Percentiles rank a stretch among this genome's conserved stretches.
Evolutionary conservation across 1,284 basidiomycete species (phyloP).

Genomic region (Singerocomus rubriflavus): DNA sequence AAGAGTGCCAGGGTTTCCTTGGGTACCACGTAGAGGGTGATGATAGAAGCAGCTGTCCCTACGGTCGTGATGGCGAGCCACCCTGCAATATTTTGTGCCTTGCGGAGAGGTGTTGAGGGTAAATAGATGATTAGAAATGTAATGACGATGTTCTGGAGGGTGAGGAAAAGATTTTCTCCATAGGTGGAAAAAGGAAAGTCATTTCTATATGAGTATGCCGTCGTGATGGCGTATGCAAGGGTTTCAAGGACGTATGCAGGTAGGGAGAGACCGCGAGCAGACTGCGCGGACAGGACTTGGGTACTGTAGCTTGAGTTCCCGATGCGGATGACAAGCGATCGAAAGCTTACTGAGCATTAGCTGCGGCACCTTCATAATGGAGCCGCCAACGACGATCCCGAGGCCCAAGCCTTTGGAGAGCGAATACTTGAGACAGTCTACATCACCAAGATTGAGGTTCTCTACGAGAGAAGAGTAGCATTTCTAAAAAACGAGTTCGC

Average conservation of each 20-base stretch:
- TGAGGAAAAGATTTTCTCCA: conserved; percentile 89
- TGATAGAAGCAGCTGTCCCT: conserved; percentile 38
- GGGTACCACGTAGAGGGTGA: conserved; percentile 53
- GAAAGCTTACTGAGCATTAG: conserved; percentile 62
- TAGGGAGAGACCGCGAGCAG: conserved; percentile 82
- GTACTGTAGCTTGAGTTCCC: conserved; percentile 5
- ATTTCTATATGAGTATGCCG: conserved; percentile 83
- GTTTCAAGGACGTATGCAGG: conserved; percentile 84
- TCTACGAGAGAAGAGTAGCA: conserved; percentile 92
- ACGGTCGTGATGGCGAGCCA: conserved; percentile 40
- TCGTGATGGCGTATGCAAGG: conserved; percentile 80
- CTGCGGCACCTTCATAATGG: conserved; percentile 96
- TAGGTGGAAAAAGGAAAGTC: conserved; percentile 93
- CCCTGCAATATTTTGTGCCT: conserved; percentile 25
- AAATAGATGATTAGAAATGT: conserved; percentile 78
- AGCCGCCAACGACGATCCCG: conserved; percentile 90
- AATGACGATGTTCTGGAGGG: conserved; percentile 80
- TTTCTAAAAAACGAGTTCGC: conserved; percentile 46
- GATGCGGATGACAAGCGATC: neutral
- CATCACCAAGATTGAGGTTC: conserved; percentile 81
- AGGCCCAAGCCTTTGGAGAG: conserved; percentile 91
- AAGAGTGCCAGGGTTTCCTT: conserved; percentile 55
- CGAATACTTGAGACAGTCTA: conserved; percentile 86
- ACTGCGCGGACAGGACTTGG: conserved; percentile 58
- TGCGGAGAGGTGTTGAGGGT: conserved; percentile 34